Percentiles rank a stretch among this genome's conserved stretches.
Evolutionary conservation across 2,329 filamentous ascomycete genomes (phyloP).

Genomic region (Scedosporium minutisporum): DNA sequence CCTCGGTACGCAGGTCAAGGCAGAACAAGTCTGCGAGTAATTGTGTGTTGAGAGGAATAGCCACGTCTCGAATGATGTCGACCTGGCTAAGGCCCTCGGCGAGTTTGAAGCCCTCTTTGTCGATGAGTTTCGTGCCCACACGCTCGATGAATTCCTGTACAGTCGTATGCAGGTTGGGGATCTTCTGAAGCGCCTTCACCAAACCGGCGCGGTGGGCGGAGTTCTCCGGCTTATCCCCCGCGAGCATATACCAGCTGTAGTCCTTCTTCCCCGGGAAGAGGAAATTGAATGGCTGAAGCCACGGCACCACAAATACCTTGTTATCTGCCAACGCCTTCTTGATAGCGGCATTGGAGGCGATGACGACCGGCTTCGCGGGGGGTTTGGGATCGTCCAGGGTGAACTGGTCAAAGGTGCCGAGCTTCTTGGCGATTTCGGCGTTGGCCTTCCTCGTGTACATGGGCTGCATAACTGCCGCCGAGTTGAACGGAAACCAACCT

Average conservation of each 20-base stretch:
- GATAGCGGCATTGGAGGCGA: slow-evolving; percentile 17
- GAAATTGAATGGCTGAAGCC: slow-evolving; percentile 20
- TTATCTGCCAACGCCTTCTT: slow-evolving; percentile 22
- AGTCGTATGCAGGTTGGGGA: slow-evolving; percentile 20
- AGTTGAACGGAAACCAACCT: slow-evolving; percentile 32
- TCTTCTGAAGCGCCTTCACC: slow-evolving; percentile 21
- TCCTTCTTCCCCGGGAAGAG: slow-evolving; percentile 27
- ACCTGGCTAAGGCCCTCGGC: slow-evolving; percentile 27
- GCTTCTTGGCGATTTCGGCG: slow-evolving; percentile 25
- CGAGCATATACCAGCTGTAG: slow-evolving; percentile 27
- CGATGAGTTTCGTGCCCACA: slow-evolving; percentile 28
- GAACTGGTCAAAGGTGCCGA: slow-evolving; percentile 26
- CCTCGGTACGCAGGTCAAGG: slow-evolving; percentile 44
- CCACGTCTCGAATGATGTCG: slow-evolving; percentile 40
- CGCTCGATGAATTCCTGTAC: slow-evolving; percentile 22
- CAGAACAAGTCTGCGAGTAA: slow-evolving; percentile 49
- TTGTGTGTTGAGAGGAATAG: slow-evolving; percentile 47
- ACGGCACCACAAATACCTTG: slow-evolving; percentile 23
- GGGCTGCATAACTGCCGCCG: slow-evolving; percentile 33
- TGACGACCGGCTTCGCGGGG: slow-evolving; percentile 19
- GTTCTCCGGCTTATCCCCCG: slow-evolving; percentile 24
- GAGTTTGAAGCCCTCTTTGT: slow-evolving; percentile 26
- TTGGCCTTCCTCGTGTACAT: slow-evolving; percentile 34
- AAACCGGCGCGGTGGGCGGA: slow-evolving; percentile 20
- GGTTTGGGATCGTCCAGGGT: slow-evolving; percentile 24